Conservation (phyloP, 2,329 filamentous ascomycete genomes). For the Colletotrichum euphorbiae region DNA sequence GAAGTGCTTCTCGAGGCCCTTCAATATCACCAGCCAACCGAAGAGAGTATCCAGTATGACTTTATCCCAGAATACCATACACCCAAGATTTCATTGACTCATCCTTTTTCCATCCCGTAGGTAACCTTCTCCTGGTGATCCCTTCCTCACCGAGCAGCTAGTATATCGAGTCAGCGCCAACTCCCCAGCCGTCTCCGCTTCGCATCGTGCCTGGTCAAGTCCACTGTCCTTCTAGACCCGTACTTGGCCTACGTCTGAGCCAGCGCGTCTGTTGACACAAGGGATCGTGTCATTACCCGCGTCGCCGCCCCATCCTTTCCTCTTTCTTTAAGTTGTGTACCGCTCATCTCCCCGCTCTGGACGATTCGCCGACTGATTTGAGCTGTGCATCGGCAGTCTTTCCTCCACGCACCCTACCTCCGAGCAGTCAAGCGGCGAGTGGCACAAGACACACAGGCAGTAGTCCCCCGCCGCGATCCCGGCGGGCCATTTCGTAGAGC, state of each 20-base stretch:
- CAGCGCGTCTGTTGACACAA: too few species aligned
- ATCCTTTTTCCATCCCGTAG: slow-evolving; percentile 1
- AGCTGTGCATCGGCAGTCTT: too few species aligned
- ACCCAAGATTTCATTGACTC: slow-evolving; percentile 9
- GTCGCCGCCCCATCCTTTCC: too few species aligned
- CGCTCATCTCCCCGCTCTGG: too few species aligned
- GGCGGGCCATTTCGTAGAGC: background rate
- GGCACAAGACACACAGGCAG: too few species aligned
- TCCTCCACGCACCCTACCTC: background rate
- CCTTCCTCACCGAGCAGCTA: background rate
- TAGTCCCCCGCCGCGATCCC: background rate
- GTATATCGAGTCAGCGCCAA: background rate
- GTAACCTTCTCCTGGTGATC: background rate
- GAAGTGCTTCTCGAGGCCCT: background rate
- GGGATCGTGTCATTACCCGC: too few species aligned
- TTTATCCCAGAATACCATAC: slow-evolving; percentile 13
- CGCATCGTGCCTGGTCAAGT: background rate
- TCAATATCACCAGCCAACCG: background rate
- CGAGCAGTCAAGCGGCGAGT: background rate
- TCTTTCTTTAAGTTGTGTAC: too few species aligned
- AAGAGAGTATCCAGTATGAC: background rate
- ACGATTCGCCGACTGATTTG: too few species aligned
- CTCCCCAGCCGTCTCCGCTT: background rate
- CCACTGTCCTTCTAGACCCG: too few species aligned
- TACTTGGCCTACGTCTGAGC: too few species aligned